Conservation (phyloP, 2,329 filamentous ascomycete genomes). For the Fusarium longipes region DNA sequence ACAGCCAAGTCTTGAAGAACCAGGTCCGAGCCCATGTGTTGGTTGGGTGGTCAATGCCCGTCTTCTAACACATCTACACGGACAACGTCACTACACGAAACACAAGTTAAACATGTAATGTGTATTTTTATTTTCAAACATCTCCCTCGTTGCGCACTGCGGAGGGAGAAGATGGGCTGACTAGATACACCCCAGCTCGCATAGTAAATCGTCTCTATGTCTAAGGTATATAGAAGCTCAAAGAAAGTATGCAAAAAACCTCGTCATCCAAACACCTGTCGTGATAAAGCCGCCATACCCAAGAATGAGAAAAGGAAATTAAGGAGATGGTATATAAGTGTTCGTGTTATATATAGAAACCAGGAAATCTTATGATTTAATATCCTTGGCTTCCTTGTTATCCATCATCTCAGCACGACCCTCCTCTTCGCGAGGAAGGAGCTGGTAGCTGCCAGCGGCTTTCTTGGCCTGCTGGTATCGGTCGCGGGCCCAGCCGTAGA, state of each 20-base stretch:
- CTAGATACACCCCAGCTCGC: conserved; percentile 25
- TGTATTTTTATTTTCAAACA: conserved; percentile 11
- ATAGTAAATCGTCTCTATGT: conserved; percentile 37
- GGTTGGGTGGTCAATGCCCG: background rate
- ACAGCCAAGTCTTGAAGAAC: conserved; percentile 9
- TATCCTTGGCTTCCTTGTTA: conserved; percentile 35
- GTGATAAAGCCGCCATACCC: conserved; percentile 32
- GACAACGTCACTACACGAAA: background rate
- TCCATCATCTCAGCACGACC: conserved; percentile 26
- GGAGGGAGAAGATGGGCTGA: conserved; percentile 20
- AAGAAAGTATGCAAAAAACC: conserved; percentile 19
- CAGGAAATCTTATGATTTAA: conserved; percentile 13
- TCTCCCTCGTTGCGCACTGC: conserved; percentile 33
- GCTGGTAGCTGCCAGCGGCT: conserved; percentile 41
- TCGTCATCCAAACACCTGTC: conserved; percentile 33
- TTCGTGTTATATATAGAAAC: conserved; percentile 6
- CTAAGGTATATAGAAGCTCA: conserved; percentile 31
- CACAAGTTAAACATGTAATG: background rate
- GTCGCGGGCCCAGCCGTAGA: conserved; percentile 45
- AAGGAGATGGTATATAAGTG: conserved; percentile 19
- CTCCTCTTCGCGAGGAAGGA: conserved; percentile 39
- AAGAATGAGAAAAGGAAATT: conserved; percentile 20
- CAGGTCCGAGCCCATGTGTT: background rate
- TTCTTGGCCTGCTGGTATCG: conserved; percentile 44
- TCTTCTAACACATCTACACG: background rate